Evolutionary conservation across 345 rosid species (phyloP).

Genomic region (Syzygium aromaticum): DNA sequence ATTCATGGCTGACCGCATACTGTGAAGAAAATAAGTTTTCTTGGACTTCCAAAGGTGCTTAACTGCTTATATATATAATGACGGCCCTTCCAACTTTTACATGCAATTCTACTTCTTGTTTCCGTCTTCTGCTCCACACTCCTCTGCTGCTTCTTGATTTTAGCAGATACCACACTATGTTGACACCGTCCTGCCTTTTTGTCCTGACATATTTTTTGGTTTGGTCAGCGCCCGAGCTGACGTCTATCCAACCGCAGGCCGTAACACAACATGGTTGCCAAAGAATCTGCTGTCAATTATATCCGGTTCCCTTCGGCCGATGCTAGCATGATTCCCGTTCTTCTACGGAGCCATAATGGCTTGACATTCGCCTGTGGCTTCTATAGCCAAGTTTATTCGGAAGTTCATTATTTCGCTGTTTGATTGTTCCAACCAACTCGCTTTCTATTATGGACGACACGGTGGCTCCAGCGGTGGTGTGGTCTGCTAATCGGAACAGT

Average conservation of each 20-base stretch:
- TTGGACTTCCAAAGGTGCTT: too few species aligned
- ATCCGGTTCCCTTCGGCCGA: neutral
- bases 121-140: too few species aligned
- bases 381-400: neutral
- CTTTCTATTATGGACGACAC: too few species aligned
- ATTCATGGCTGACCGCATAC: too few species aligned
- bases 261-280: neutral
- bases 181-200: too few species aligned
- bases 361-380: neutral
- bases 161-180: too few species aligned
- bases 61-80: too few species aligned
- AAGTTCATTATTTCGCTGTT: neutral
- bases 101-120: too few species aligned
- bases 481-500: slow-evolving; percentile 16
- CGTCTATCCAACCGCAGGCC: neutral
- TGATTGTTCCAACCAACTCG: neutral
- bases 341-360: neutral
- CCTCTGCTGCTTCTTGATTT: too few species aligned
- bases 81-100: too few species aligned
- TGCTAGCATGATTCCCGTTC: neutral
- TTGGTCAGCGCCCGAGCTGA: neutral
- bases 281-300: neutral
- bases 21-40: too few species aligned
- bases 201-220: too few species aligned
- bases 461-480: neutral